A percentile compares a stretch with the other conserved stretches of the same genome.
These are phyloP conservation scores for Bacidia rubella DNA, from an alignment of 495 filamentous ascomycete genomes.

Conservation along the genomic window DNA sequence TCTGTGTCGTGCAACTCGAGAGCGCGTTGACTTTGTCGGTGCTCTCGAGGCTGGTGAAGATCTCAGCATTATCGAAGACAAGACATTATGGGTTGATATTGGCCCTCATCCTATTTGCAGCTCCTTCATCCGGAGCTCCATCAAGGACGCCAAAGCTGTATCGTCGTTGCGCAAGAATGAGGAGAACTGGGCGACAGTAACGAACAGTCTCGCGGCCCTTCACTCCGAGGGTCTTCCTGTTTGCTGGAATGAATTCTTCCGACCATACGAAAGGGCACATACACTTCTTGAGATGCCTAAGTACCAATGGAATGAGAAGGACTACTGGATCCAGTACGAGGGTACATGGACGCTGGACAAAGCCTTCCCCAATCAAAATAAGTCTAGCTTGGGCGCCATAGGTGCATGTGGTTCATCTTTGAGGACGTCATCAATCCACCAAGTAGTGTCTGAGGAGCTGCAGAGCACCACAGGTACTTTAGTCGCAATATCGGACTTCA, in stretches of 20 bases:
- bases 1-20: constrained; percentile 12
- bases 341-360: constrained; percentile 6
- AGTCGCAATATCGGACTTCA: constrained; percentile 52
- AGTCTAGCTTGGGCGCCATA: not conserved
- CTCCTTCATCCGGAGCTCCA: constrained; percentile 28
- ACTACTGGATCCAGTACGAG: constrained; percentile 40
- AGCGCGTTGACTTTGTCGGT: constrained; percentile 14
- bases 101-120: constrained; percentile 17
- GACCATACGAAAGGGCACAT: constrained; percentile 29
- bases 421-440: constrained; percentile 30
- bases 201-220: not conserved
- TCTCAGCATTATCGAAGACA: constrained; percentile 2
- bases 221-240: constrained; percentile 24
- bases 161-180: constrained; percentile 21
- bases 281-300: constrained; percentile 30
- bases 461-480: constrained; percentile 43
- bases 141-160: constrained; percentile 22
- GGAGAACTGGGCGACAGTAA: not conserved
- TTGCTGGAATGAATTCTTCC: constrained; percentile 37
- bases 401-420: not conserved
- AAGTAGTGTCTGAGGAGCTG: constrained; percentile 41
- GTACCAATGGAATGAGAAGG: constrained; percentile 36
- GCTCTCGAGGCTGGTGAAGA: constrained; percentile 11
- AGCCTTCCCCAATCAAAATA: not conserved
- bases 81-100: constrained; percentile 16